These are phyloP conservation scores for Cystobasidium tubakii DNA, from an alignment of 768 basidiomycete species.

Conservation along the genomic window DNA sequence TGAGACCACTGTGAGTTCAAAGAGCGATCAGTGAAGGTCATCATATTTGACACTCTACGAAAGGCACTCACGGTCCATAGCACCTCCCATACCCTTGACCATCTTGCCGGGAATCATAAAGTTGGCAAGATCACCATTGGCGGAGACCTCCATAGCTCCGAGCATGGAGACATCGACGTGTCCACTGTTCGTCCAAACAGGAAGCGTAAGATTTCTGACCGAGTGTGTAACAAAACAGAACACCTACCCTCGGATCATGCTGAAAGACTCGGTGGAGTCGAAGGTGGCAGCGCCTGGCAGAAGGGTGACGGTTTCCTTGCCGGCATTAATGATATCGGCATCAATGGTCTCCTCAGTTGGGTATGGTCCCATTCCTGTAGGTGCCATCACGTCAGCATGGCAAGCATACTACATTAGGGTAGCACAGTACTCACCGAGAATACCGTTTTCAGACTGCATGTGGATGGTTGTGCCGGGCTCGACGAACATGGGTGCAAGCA, in stretches of 20 bases:
- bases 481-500: conserved; percentile 49
- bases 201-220: not conserved
- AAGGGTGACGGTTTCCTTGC: conserved; percentile 88
- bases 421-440: conserved; percentile 45
- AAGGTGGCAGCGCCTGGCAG: conserved; percentile 87
- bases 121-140: conserved; percentile 84
- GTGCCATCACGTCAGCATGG: not conserved
- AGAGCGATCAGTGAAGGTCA: not conserved
- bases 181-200: conserved; percentile 51
- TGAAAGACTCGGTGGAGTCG: conserved; percentile 88
- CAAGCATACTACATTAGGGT: not conserved
- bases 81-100: conserved; percentile 75
- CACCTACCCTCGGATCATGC: conserved; percentile 77
- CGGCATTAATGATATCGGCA: conserved; percentile 81
- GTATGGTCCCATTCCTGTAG: conserved; percentile 50
- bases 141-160: conserved; percentile 92
- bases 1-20: conserved; percentile 52
- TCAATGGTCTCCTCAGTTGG: conserved; percentile 51
- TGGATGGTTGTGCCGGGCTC: conserved; percentile 50
- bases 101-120: conserved; percentile 95
- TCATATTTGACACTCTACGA: not conserved
- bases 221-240: not conserved
- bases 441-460: conserved; percentile 52
- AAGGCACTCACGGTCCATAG: conserved; percentile 62
- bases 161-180: conserved; percentile 90